Evolutionary conservation across 768 basidiomycete genomes (phyloP).

Genomic region (Jaapia argillacea): DNA sequence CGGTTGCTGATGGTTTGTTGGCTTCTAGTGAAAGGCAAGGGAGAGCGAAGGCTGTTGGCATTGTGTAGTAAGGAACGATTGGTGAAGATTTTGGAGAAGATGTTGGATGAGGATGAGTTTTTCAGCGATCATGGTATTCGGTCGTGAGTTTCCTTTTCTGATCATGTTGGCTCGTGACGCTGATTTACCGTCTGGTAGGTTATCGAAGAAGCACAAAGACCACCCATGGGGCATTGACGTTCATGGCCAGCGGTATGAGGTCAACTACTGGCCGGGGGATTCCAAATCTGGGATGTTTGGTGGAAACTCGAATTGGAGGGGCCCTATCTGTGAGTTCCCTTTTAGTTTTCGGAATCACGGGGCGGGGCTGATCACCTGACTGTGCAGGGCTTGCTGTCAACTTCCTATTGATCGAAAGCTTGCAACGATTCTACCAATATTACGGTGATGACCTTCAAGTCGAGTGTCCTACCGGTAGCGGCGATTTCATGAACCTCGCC

Average conservation of each 20-base stretch:
- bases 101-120: conserved; percentile 97
- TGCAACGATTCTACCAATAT: conserved; percentile 97
- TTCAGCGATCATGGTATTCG: conserved; percentile 91
- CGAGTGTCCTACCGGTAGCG: conserved; percentile 94
- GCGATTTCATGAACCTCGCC: conserved; percentile 96
- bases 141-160: conserved; percentile 50
- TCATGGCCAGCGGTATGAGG: conserved; percentile 84
- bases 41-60: conserved; percentile 80
- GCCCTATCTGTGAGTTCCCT: conserved; percentile 74
- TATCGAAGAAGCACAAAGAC: conserved; percentile 86
- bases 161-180: not conserved
- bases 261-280: conserved; percentile 97
- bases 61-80: conserved; percentile 89
- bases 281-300: conserved; percentile 97
- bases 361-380: no score
- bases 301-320: conserved; percentile 96
- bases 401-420: conserved; percentile 89
- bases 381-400: conserved; percentile 91
- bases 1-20: not conserved
- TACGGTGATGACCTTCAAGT: conserved; percentile 90
- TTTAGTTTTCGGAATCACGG: no score
- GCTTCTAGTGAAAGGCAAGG: conserved; percentile 48
- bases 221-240: conserved; percentile 94
- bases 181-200: conserved; percentile 25
- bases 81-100: conserved; percentile 82